Base-by-base conservation (phyloP, 2,329 filamentous ascomycete genomes). In the Apiospora marii region DNA sequence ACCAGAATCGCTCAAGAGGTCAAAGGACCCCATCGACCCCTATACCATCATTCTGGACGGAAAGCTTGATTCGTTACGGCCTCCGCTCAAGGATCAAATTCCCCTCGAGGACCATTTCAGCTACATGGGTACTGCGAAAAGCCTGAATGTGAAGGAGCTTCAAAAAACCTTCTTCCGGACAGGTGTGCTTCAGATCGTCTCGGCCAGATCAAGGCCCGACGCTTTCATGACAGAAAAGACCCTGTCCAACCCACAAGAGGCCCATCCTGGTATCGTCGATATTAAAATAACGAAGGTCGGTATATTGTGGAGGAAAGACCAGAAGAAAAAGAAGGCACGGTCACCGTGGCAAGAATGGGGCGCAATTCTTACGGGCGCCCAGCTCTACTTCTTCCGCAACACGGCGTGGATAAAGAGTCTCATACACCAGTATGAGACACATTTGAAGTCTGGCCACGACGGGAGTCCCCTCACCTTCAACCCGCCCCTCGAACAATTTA, bases 281-380 rank as follows among this genome's bases (percentile, higher is more conserved):
- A 97, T 99, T 80, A 98, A 98, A 77, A 93, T 98, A 67, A 98
- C 96, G 64, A 99, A 98, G 82, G 95, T 99, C 69, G 96, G 96
- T 4, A 85, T 98, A 1, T 82, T 99, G 44, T 99, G 96, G 96
- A 91, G 96, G 64, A 99, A 99, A 81, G 95, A 98, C 75, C 85
- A 89, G 1, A 98, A 97, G 84, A 98, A 96, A 84, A 96, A 96
- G 84, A 97, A 97, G 82, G 93, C 95, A 0, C 90, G 96, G 61
- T 98, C 96, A 14, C 96, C 96, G 1, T 99, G 96, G 96, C 96
- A 98, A 80, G 96, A 99, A 87, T 99, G 96, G 96, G 96, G 96
- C 70, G 96, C 95, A 34, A 93, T 99, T 73, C 88, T 99, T 43
- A 99, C 96, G 0, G 94, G 96, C n/a, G 97, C 96, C 7, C 96